Percentiles rank a stretch among this genome's conserved stretches.
Conservation (phyloP, 2,329 filamentous ascomycete species). For the Alternaria alternata region DNA sequence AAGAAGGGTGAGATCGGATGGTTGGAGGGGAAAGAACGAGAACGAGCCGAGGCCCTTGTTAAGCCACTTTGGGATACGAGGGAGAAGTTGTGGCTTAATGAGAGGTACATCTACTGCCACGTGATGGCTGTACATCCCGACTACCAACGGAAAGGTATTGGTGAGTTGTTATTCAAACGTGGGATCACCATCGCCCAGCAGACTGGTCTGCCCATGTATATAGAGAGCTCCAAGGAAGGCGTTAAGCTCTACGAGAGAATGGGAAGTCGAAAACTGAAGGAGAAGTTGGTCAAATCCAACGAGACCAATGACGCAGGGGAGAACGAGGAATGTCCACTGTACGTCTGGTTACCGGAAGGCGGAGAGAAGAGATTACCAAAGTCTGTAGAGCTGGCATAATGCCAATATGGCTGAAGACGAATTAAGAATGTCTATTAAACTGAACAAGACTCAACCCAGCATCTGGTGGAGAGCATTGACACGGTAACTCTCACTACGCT, state of each 20-base stretch:
- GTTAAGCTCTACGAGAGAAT: constrained; percentile 57
- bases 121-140: constrained; percentile 57
- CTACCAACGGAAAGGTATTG: constrained; percentile 55
- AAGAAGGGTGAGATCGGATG: constrained; percentile 57
- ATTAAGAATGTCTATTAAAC: constrained; percentile 10
- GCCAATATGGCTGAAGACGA: background rate
- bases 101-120: constrained; percentile 44
- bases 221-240: constrained; percentile 57
- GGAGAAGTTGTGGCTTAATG: constrained; percentile 32
- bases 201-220: constrained; percentile 55
- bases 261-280: constrained; percentile 55
- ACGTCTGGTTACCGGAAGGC: constrained; percentile 29
- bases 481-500: constrained; percentile 59
- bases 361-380: constrained; percentile 19
- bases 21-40: constrained; percentile 56
- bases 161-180: constrained; percentile 54
- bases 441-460: constrained; percentile 41
- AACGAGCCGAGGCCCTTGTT: constrained; percentile 55
- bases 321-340: constrained; percentile 21
- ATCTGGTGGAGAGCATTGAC: constrained; percentile 61
- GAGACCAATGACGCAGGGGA: constrained; percentile 5
- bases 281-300: constrained; percentile 46
- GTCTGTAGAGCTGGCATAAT: constrained; percentile 21
- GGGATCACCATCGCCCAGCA: constrained; percentile 46
- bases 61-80: constrained; percentile 46